These are phyloP conservation scores for Sedum album DNA, from an alignment of 164 flowering plant genomes.

Conservation along the genomic window DNA sequence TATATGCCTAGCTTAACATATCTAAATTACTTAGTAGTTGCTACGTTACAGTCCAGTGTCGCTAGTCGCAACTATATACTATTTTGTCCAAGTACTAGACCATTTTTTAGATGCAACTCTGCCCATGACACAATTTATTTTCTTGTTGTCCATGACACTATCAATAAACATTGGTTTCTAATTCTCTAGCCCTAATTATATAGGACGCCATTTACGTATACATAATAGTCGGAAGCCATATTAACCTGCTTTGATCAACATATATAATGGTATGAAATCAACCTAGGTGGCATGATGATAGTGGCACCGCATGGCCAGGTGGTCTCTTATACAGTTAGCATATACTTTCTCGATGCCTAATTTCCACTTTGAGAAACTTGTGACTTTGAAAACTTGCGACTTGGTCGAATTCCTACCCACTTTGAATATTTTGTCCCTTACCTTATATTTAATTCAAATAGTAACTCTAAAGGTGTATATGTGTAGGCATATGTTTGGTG, in stretches of 20 bases:
- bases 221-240: too few relatives aligned
- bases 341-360: not conserved
- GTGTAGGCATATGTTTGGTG: slow-evolving; percentile 1
- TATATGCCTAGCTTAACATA: not conserved
- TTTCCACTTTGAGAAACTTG: not conserved
- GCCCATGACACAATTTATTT: not conserved
- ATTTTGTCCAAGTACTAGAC: not conserved
- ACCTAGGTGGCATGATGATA: not conserved
- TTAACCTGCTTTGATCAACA: not conserved
- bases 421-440: not conserved
- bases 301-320: not conserved
- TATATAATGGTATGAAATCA: too few relatives aligned
- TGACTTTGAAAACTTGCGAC: not conserved
- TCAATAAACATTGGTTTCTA: too few relatives aligned
- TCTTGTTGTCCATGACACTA: not conserved
- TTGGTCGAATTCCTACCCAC: too few relatives aligned
- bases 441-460: not conserved
- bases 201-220: too few relatives aligned
- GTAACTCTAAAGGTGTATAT: not conserved
- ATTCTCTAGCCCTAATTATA: not conserved
- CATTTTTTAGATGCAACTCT: not conserved
- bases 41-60: not conserved
- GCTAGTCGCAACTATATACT: too few relatives aligned
- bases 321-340: not conserved
- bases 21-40: not conserved